Base-by-base conservation (phyloP, 2,329 filamentous ascomycete genomes). In the Diaporthe citriasiana region DNA sequence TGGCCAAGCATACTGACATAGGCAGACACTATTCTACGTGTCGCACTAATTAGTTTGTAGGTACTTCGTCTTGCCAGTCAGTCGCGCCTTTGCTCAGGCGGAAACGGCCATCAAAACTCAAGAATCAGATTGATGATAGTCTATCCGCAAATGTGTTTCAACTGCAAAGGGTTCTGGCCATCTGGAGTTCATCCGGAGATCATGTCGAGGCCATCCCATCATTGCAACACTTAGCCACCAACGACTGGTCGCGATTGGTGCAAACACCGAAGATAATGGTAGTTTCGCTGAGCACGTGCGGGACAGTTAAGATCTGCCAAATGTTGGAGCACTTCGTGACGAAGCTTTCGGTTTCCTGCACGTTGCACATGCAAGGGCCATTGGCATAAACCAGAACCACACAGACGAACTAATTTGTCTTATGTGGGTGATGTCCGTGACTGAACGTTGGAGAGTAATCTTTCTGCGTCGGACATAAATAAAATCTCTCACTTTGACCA, bases 11-110 rank as follows among this genome's bases (percentile, higher is more conserved):
- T 5, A 22, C 17, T 35, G 30, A 10, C n/a, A 30, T 17, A 56
- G 53, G 9, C 9, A 35, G 13, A 22, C n/a, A 12, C 22, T 19
- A 38, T 33, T 22, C 1, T 38, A n/a, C 35, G 25, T 10, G 3
- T 30, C 33, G 19, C 22, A 15, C 1, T 30, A 7, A 17, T 19
- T 7, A 4, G 12, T 5, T 30, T 10, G 0, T 1, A 1, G 17
- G 1, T 47, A 3, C 10, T 63, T n/a, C 38, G 59, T 15, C 10
- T n/a, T 13, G 8, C 27, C 12, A 60, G 27, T 33, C 40, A 33
- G 25, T 25, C 17, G 13, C 22, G n/a, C n/a, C 6, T 45, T n/a
- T 45, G 38, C 35, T 45, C 4, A 25, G 8, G 38, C 10, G 10
- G 15, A 7, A 45, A 13, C 6, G 2, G 8, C 9, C 59, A 30